Percentiles rank a stretch among this genome's conserved stretches.
Evolutionary conservation across 2,329 filamentous ascomycete genomes (phyloP).

Genomic region (Beauveria bassiana): DNA sequence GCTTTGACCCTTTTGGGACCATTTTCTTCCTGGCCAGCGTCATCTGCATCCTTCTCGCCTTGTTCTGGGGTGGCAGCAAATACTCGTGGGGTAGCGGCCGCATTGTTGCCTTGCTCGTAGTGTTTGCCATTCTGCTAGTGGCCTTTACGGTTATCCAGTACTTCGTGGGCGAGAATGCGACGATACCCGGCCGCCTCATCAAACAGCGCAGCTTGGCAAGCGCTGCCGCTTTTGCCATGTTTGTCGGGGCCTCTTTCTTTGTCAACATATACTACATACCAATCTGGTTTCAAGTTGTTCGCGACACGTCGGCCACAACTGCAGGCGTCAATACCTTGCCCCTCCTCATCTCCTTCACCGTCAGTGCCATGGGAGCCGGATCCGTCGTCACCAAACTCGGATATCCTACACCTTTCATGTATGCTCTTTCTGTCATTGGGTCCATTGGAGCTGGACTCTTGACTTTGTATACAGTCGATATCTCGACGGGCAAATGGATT

Average conservation of each 20-base stretch:
- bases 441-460: not conserved
- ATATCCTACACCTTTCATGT: slow-evolving; percentile 4
- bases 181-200: slow-evolving; percentile 56
- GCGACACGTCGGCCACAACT: slow-evolving; percentile 16
- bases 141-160: slow-evolving; percentile 29
- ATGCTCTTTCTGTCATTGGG: not conserved
- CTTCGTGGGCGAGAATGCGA: slow-evolving; percentile 26
- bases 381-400: slow-evolving; percentile 7
- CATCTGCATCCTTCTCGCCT: slow-evolving; percentile 34
- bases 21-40: slow-evolving; percentile 12
- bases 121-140: slow-evolving; percentile 30
- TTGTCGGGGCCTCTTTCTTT: slow-evolving; percentile 21
- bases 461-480: not conserved
- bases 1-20: not conserved
- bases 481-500: not conserved
- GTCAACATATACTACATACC: slow-evolving; percentile 24
- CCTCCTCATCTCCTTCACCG: not conserved
- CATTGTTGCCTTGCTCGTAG: slow-evolving; percentile 34
- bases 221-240: slow-evolving; percentile 23
- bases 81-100: slow-evolving; percentile 21
- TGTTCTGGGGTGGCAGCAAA: slow-evolving; percentile 33
- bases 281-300: slow-evolving; percentile 38
- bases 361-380: not conserved
- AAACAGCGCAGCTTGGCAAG: slow-evolving; percentile 70
- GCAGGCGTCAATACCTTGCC: slow-evolving; percentile 10